Evolutionary conservation across 805 yeast species (phyloP), one percentile per base, ranked within the genome.

Genomic region (Maudiozyma bulderi): DNA sequence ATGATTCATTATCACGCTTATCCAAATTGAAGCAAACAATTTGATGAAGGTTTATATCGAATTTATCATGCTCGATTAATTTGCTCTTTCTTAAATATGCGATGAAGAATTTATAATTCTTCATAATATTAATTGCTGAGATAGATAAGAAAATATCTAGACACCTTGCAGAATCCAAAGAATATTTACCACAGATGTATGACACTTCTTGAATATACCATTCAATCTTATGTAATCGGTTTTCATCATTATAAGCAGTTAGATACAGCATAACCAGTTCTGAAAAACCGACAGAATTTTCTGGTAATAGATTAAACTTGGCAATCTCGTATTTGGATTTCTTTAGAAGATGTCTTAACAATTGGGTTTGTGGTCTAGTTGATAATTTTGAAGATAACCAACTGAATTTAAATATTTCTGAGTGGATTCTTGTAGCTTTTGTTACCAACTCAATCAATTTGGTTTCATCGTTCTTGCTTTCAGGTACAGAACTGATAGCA

Each of bases 241-340:
- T 73, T 3, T 68, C 66, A 34, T 73, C 70, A 29, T 59, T 56
- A 47, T 76, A 67, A 1, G 79, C 71, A 2, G 65, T 52, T 47
- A 68, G 62, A 10, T 84, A 52, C 44, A 81, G 78, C 2, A 73
- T 73, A 0, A 80, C 62, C 33, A 86, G 67, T 55, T 80, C 81
- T 10, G 95, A 65, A 64, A 78, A 89, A 0, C 96, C 97, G 59
- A 84, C 88, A 28, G 80, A 70, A 52, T 84, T 84, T 62, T 90
- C 96, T 45, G 80, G 77, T 7, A 86, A 57, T 14, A 88, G 68
- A 50, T 85, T 84, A 67, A 71, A 87, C 54, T 81, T 78, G 58
- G 62, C 64, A 54, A 71, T 71, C 47, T 80, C 69, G 61, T 70
- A 70, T 46, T 59, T 60, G 2, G 67, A 48, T 50, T 54, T 60